Evolutionary conservation across 1,139 yeast species (phyloP).

Genomic region (Pichia sp.): DNA sequence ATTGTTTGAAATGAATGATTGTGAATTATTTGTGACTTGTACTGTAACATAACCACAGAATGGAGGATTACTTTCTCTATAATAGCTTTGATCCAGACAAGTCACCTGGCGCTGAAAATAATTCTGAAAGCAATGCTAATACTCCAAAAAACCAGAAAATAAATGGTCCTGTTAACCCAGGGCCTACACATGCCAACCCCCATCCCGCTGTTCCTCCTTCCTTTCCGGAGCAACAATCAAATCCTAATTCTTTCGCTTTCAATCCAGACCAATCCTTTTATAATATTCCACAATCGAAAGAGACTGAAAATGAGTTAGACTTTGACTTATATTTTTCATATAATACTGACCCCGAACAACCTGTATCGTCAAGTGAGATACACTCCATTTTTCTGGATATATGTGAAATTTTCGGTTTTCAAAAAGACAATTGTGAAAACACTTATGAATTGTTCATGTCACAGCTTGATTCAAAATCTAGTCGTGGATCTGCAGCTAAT

Average conservation of each 20-base stretch:
- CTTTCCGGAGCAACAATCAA: not conserved
- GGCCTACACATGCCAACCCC: not conserved
- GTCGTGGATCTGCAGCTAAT: conserved; percentile 95
- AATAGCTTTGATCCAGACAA: conserved; percentile 13
- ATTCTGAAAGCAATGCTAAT: not conserved
- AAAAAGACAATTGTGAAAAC: conserved; percentile 94
- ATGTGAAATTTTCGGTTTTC: conserved; percentile 92
- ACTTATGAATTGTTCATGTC: conserved; percentile 96
- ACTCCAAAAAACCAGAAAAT: not conserved
- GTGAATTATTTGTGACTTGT: not conserved
- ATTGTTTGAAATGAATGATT: not conserved
- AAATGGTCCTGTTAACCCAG: not conserved
- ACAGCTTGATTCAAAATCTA: conserved; percentile 87
- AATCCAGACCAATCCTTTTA: not conserved
- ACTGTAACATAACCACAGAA: not conserved
- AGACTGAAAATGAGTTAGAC: conserved; percentile 20
- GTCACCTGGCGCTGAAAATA: not conserved
- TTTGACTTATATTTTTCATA: conserved; percentile 93
- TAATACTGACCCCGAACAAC: conserved; percentile 88
- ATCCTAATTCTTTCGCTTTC: conserved; percentile 1
- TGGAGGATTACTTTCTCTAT: conserved; percentile 5
- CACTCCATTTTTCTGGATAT: conserved; percentile 88
- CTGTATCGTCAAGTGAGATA: conserved; percentile 80
- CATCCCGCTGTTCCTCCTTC: not conserved
- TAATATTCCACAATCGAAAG: not conserved